Evolutionary conservation across 1,284 basidiomycete species (phyloP), one percentile per base, ranked within the genome.

Genomic region (Cerrena zonata): DNA sequence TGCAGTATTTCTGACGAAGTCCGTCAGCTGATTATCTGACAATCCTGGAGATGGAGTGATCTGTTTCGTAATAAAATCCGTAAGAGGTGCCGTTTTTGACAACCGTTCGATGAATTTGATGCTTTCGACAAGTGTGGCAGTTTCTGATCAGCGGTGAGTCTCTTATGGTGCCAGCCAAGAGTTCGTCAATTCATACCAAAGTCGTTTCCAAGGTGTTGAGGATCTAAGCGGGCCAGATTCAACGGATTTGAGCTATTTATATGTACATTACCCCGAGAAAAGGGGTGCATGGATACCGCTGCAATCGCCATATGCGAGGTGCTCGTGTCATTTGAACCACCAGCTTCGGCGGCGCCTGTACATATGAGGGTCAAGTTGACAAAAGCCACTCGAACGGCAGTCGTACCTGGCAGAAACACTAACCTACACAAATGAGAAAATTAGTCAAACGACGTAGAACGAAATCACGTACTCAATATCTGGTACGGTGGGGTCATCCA

Each of bases 81-180:
- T 5, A 3, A 49, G 24, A 4, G 48, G 48, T 19, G 38, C 38
- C 13, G 40, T 40, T 15, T 49, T 53, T 18, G 55, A 48, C 34
- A 50, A 37, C 2, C 15, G n/a, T 12, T 47, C 26, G 34, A 47
- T 26, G 30, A 74, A 77, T 55, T 81, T 81, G 56, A 78, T 63
- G 23, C 69, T 69, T 56, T 81, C 76, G 23, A 79, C 64, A 46
- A 79, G 60, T 11, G 75, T 60, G 34, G 71, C 64, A 5, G 74
- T 57, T 57, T 77, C 75, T 26, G 30, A 34, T 7, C 30, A 7
- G 15, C 7, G 15, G 30, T 34, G 7, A 34, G 7, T 34, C 30
- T 39, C 5, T 15, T 15, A 7, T 34, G 30, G 15, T 7, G 30
- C 30, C 15, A 34, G 7, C 7, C 30, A 34, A 7, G 30, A 7